Evolutionary conservation across 2,329 filamentous ascomycete genomes (phyloP).

Genomic region (Colletotrichum phormii): DNA sequence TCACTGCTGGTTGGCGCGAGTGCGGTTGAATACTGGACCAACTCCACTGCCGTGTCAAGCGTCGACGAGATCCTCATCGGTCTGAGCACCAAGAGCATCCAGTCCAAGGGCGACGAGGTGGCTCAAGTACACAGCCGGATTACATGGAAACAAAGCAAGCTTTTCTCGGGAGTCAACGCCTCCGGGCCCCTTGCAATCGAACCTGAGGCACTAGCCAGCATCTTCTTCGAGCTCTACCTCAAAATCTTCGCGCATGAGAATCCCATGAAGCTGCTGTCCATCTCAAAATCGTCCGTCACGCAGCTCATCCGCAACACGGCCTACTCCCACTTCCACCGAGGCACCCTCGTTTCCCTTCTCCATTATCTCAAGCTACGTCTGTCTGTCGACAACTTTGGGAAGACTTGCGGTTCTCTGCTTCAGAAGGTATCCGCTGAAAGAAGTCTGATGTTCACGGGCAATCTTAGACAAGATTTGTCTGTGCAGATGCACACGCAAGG

Average conservation of each 20-base stretch:
- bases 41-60: slow-evolving; percentile 53
- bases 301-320: slow-evolving; percentile 25
- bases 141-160: slow-evolving; percentile 50
- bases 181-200: slow-evolving; percentile 46
- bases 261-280: slow-evolving; percentile 26
- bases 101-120: neutral
- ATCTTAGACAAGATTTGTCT: slow-evolving; percentile 49
- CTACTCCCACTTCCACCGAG: slow-evolving; percentile 50
- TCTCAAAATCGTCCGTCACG: slow-evolving; percentile 21
- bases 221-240: slow-evolving; percentile 56
- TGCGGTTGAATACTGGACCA: slow-evolving; percentile 63
- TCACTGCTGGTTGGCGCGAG: slow-evolving; percentile 63
- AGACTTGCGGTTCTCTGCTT: slow-evolving; percentile 45
- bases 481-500: slow-evolving; percentile 50
- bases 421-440: slow-evolving; percentile 46
- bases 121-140: slow-evolving; percentile 45
- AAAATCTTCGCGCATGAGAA: slow-evolving; percentile 59
- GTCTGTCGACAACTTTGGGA: slow-evolving; percentile 47
- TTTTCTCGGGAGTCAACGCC: slow-evolving; percentile 44
- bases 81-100: slow-evolving; percentile 18
- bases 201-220: slow-evolving; percentile 48
- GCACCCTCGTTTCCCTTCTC: slow-evolving; percentile 53
- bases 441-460: slow-evolving; percentile 44
- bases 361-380: slow-evolving; percentile 49
- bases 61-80: slow-evolving; percentile 52